Conservation (phyloP, 2,329 filamentous ascomycete species). For the Amphichorda felina region DNA sequence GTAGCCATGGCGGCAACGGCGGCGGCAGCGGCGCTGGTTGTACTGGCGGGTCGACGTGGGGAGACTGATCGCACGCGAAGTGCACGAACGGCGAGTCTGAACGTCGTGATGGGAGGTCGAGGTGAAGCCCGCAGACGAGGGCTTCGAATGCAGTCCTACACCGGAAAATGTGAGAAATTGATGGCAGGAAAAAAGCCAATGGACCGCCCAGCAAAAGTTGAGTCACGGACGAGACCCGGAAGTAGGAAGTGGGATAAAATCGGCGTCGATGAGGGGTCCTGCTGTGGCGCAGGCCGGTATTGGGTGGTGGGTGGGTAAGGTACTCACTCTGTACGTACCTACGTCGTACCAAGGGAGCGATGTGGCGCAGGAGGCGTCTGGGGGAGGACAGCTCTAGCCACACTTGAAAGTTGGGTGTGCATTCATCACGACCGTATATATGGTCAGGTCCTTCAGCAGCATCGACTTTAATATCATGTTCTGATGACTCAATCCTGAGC, state of each 20-base stretch:
- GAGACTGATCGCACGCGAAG: conserved; percentile 45
- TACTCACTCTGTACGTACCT: too few relatives aligned
- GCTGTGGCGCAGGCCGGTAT: neutral
- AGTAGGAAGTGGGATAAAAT: conserved; percentile 2
- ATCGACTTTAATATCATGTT: too few relatives aligned
- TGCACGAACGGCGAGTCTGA: conserved; percentile 39
- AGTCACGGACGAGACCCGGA: neutral
- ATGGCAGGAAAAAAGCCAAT: neutral
- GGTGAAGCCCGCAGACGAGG: conserved; percentile 22
- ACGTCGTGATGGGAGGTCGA: conserved; percentile 27
- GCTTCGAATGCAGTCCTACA: conserved; percentile 14
- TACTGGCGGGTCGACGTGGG: conserved; percentile 28
- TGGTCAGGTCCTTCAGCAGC: too few relatives aligned
- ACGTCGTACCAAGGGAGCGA: too few relatives aligned
- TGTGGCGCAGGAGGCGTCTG: neutral
- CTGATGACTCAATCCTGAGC: too few relatives aligned
- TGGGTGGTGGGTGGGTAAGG: too few relatives aligned
- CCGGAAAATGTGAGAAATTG: neutral
- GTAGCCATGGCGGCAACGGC: conserved; percentile 37
- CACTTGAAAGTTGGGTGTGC: neutral
- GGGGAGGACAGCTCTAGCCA: neutral
- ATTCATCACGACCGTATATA: neutral
- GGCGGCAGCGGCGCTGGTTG: conserved; percentile 7
- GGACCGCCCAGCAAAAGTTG: conserved; percentile 1
- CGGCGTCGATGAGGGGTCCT: conserved; percentile 2